phyloP scores from a whole-genome alignment of 441 rosid genomes.

The Metrosideros polymorpha region DNA sequence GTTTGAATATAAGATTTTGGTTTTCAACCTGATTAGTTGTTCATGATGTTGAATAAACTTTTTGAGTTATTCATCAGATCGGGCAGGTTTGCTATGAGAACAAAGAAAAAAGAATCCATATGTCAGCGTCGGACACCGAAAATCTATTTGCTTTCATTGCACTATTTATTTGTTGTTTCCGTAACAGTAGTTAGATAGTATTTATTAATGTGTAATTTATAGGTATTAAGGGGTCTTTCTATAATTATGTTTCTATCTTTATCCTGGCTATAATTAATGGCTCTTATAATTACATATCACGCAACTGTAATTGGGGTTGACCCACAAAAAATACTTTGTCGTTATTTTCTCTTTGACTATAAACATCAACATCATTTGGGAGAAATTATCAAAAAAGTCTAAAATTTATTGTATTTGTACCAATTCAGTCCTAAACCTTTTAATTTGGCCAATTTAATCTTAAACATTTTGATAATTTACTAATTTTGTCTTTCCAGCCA shows the following conservation, averaged over 20 bases:
- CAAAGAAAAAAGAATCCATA: background rate
- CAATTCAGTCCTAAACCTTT: background rate
- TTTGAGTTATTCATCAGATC: background rate
- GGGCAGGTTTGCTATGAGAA: background rate
- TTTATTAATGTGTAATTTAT: background rate
- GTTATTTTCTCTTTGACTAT: background rate
- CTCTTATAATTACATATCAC: background rate
- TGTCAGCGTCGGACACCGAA: no score
- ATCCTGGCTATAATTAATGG: background rate
- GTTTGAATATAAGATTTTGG: background rate
- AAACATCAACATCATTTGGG: background rate
- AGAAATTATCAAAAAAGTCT: background rate
- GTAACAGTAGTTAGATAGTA: background rate
- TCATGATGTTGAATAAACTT: background rate
- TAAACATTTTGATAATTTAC: background rate
- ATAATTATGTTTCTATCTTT: background rate
- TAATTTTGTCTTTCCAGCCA: constrained; percentile 23
- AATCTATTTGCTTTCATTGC: background rate
- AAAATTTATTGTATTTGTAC: background rate
- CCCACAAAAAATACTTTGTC: background rate
- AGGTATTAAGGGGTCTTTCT: background rate
- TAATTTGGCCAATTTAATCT: background rate
- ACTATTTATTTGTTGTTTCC: background rate
- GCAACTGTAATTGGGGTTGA: background rate
- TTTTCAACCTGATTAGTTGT: background rate